Base-by-base conservation (phyloP, 768 basidiomycete species). In the Lentinus tigrinus region DNA sequence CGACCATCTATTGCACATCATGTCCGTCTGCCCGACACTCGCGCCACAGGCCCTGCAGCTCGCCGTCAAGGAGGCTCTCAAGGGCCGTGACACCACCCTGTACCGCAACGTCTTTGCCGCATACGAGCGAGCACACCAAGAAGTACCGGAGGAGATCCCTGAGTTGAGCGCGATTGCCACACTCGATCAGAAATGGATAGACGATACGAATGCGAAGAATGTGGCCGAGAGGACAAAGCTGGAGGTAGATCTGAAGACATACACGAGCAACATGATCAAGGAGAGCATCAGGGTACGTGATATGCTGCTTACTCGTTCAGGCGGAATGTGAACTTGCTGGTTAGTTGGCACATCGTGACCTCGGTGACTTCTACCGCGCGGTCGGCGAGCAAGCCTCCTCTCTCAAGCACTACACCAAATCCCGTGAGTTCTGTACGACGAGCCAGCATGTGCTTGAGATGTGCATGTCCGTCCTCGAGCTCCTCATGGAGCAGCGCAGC, bases 201-300 rank as follows among this genome's bases (percentile, higher is more conserved):
- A 95, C 42, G 83, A 87, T 63, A 81, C 75, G 27, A 75, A 77
- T 42, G 77, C 81, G 59, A 84, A 81, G 72, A 93, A 90, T 66
- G 75, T 78, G 60, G 81, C 82, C n/a, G 93, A 95, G 68, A 79
- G 78, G 57, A 82, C 81, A n/a, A 92, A 89, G 70, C 76, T 97
- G 57, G 95, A 97, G 75, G 89, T 95, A 5, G 96, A 98, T 71
- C 77, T 98, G 68, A 95, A 94, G 82, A 92, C 89, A 11, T 98
- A 98, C 69, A 81, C 87, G 63, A 95, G 91, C 66, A 98, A 97
- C 71, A 89, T 98, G 87, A 97, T 98, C 79, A 98, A 97, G 74
- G 96, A 98, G 81, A 95, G 92, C 79, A 95, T 97, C 65, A 79
- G 96, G 67, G 94, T 96, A 70, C 69, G 81, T 53, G 11, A 3